Evolutionary conservation across 202 grass and related monocot species (phyloP), one percentile per base, ranked within the genome.

Genomic region (Setaria italica): DNA sequence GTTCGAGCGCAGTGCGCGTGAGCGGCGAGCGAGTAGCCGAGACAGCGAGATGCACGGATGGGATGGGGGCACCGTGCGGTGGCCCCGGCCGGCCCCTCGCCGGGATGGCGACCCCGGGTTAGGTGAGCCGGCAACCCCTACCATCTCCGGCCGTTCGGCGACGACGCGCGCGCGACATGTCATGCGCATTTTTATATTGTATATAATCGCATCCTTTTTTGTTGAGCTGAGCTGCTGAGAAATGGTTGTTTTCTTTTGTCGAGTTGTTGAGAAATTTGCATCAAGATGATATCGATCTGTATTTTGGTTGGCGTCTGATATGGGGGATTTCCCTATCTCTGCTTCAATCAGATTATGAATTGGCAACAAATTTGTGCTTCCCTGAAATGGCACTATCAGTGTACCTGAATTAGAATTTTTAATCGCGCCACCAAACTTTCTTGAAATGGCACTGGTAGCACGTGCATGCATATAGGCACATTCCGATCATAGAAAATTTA

Each of bases 31-130:
- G 32, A 11, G 30, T 7, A 73, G 57, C 45, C 3, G 43, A 16
- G 47, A 57, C 32, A 41, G 46, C 11, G 59, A 56, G 21, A 16
- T 66, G 11, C 59, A 51, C 4, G 7, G n/a, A 51, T 6, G 15
- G n/a, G 68, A 65, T 0, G 30, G 8, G 30, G 8, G 63, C 71
- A 8, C 30, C 30, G 41, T 69, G 62, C 10, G 43, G 74, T 63
- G 74, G 55, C 46, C 67, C 48, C 59, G 25, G 25, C 70, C 57
- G 35, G 35, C 35, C 35, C 4, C 50, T 58, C 56, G 30, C 66
- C 66, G 67, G 0, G 87, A 89, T 50, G 10, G 68, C 76, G 76
- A 89, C 76, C 11, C 7, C n/a, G 87, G 33, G 87, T 74, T 89
- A 81, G 85, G 85, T 81, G 79, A 82, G 70, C 25, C 29, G 29